Evolutionary conservation across 305 asterid species (phyloP).

Genomic region (Fraxinus xanthoxyloides): DNA sequence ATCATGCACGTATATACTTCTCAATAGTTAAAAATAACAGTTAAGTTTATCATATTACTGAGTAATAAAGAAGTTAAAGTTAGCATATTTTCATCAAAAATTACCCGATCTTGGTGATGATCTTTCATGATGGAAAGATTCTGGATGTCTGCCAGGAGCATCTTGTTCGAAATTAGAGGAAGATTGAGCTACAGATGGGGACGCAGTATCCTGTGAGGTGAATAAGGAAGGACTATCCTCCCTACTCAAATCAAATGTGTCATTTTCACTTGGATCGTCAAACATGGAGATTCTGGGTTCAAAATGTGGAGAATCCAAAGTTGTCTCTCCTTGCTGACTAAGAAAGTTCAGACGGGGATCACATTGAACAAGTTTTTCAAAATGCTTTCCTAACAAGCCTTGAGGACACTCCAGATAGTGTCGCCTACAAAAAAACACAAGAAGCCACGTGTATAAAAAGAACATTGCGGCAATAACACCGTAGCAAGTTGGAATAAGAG

Average conservation of each 20-base stretch:
- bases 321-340: background rate
- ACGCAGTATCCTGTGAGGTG: background rate
- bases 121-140: background rate
- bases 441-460: background rate
- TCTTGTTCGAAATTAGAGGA: background rate
- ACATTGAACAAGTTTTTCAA: constrained; percentile 88
- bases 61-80: background rate
- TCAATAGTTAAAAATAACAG: background rate
- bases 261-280: background rate
- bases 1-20: background rate
- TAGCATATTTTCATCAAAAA: background rate
- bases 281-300: constrained; percentile 23
- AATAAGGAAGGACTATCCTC: background rate
- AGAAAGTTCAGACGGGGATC: constrained; percentile 77
- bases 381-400: constrained; percentile 87
- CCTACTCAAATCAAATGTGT: constrained; percentile 4
- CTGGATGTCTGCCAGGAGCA: background rate
- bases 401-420: constrained; percentile 84
- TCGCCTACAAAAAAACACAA: constrained; percentile 32
- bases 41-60: background rate
- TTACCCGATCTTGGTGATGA: background rate
- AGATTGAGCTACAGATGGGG: background rate
- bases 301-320: background rate
- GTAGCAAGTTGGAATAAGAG: background rate
- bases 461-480: background rate